Base-by-base conservation (phyloP, 2,329 filamentous ascomycete species). In the Pseudopyricularia cyperi region DNA sequence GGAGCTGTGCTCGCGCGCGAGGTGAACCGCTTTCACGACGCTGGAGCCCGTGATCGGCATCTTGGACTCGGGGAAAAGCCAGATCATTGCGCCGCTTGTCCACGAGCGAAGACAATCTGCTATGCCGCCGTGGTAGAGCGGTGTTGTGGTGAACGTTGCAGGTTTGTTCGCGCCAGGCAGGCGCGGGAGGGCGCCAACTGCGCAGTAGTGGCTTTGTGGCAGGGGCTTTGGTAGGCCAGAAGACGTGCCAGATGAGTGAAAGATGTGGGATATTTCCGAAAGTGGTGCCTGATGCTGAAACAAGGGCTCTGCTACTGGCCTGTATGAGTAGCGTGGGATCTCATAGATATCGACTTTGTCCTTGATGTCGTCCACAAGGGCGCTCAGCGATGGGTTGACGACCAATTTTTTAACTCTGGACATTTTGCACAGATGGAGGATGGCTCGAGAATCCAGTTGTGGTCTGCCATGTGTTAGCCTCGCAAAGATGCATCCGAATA, bases 231-330 rank as follows among this genome's bases (percentile, higher is more conserved):
- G 80, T 1, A 79, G 61, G 0, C 80, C 80, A 0, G 75, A 77
- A 0, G 80, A 82, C 2, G 82, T 85, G 1, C 80, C 81, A 1
- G 81, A 85, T 0, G 80, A 82, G 58, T 85, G 80, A 56, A 76
- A 74, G 24, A 81, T 65, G 60, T 81, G 83, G 0, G 80, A 79
- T 14, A 73, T 60, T 12, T 75, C 69, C 2, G 55, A 33, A 7
- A 81, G 0, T 84, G 69, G 57, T 79, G 72, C 2, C 67, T 58
- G 22, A 82, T 73, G 39, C 24, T 15, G 22, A 5, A 44, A 26
- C 39, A 15, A 9, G 22, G 9, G 22, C 12, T 28, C 19, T 44
- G 9, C 39, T 22, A 6, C 6, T 26, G 22, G 14, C 0, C 4
- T 15, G 2, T 28, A 44, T 7, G 22, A 44, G 39, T 44, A 44